Evolutionary conservation across 371 early-diverging fungal genomes (phyloP).

Genomic region (Mucor saturninus): DNA sequence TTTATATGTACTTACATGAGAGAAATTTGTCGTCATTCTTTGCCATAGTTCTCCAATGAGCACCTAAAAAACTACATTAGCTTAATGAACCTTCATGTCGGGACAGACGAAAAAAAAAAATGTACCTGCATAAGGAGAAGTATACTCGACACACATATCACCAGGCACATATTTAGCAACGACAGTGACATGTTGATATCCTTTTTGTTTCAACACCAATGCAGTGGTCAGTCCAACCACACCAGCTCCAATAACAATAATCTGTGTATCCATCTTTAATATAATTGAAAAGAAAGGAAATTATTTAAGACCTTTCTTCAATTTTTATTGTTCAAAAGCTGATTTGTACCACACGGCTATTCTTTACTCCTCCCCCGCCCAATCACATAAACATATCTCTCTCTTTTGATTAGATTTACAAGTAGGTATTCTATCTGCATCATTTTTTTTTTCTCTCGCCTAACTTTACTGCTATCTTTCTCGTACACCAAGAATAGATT

Average conservation of each 20-base stretch:
- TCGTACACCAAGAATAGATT: too few relatives aligned
- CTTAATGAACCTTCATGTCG: neutral
- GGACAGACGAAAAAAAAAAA: neutral
- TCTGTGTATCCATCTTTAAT: neutral
- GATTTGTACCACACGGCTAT: too few relatives aligned
- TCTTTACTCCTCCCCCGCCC: too few relatives aligned
- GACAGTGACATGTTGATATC: conserved; percentile 57
- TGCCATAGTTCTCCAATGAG: conserved; percentile 78
- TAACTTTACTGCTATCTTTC: too few relatives aligned
- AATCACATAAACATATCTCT: too few relatives aligned
- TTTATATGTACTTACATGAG: conserved; percentile 42
- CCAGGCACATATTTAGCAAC: conserved; percentile 65
- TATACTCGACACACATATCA: conserved; percentile 60
- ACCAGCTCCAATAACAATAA: conserved; percentile 76
- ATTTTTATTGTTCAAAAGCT: too few relatives aligned
- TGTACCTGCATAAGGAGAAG: conserved; percentile 76
- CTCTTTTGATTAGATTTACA: too few relatives aligned
- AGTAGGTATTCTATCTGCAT: too few relatives aligned
- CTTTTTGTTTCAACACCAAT: conserved; percentile 50
- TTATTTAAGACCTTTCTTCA: neutral
- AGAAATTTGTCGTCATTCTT: conserved; percentile 40
- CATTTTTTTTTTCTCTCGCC: too few relatives aligned
- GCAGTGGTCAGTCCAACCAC: conserved; percentile 77
- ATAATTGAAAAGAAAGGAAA: neutral
- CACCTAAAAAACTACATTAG: conserved; percentile 37